Evolutionary conservation across 2,329 filamentous ascomycete genomes (phyloP), one percentile per base, ranked within the genome.

Genomic region (Coleophoma eucalyptorum): DNA sequence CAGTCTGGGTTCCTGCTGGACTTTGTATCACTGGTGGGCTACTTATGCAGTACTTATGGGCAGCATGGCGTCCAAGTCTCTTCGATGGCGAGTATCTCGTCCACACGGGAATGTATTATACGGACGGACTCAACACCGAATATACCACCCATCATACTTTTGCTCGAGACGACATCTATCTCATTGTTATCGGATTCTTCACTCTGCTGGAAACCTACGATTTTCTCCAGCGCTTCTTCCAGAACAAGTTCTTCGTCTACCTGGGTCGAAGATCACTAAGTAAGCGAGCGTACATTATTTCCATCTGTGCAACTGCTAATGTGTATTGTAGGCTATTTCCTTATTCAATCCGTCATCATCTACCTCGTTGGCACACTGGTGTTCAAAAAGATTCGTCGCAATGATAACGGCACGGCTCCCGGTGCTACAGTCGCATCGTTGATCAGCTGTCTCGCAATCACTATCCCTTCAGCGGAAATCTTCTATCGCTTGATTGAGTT

Each of bases 241-340:
- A 62, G 26, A 68, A 64, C 50, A 59, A 52, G 11, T 42, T 67
- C 3, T 61, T 75, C 18, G 61, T 70, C 16, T 67, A 61, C 34
- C 51, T 76, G 4, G 73, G 73, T 13, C 66, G 59, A 47, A 61
- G 73, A 46, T 72, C 71, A 15, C 67, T 73, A 49, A 73, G 72
- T 75, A 65, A 66, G 71, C 26, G 26, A 26, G 26, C 26, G 56
- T 16, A 38, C 41, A 33, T 20, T 38, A 18, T 13, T 31, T 12
- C 21, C 42, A 38, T 12, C 15, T n/a, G 1, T 5, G 5, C 35
- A n/a, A n/a, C n/a, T 40, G 11, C n/a, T 34, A 42, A 16, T 15
- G 35, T 15, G n/a, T 8, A 26, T 15, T 19, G 8, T 35, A 46
- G 44, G 44, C 37, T 46, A 46, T 19, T 46, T 46, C 44, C 44